Base-by-base conservation (phyloP, 768 basidiomycete genomes). In the Suillus paluster region DNA sequence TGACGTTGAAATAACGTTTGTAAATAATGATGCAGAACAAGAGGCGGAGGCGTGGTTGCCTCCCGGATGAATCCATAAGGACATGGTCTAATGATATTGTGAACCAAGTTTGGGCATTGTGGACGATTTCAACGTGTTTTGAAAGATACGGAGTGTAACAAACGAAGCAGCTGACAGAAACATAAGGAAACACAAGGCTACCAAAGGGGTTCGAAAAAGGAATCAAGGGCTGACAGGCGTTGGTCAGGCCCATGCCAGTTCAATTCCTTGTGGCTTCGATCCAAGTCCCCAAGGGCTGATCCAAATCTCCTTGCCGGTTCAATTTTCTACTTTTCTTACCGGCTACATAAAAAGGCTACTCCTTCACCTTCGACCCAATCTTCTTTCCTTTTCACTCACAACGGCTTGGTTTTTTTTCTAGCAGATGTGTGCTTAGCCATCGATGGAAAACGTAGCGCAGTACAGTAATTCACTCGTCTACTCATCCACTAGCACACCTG, bases 401-500 rank as follows among this genome's bases (percentile, higher is more conserved):
- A 27, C 49, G 10, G 27, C 19, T 62, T 66, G 61, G 64, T 63
- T 64, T 54, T 54, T 54, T 27, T 62, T 34, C 68, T 48, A 69
- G 71, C 73, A 70, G 73, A 77, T 75, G 74, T 67, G 70, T 77
- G 38, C 54, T 39, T 55, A 72, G 71, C 25, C 70, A 72, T 69
- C 74, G 69, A 75, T 75, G 74, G 75, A 75, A 63, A 73, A 75
- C 73, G 74, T 76, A 66, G 73, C 70, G 59, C 75, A 75, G 67
- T 75, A 68, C 57, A 64, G 53, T 57, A 75, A 63, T 55, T 21
- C 74, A 1, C 73, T 76, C 59, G 74, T 75, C 64, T 75, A 75
- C 59, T 71, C 73, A 30, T 62, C 72, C 60, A 66, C 73, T 45
- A 69, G 75, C 0, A 59, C 64, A 65, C 67, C 73, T 49, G 68